Percentiles rank a stretch among this genome's conserved stretches.
Conservation (phyloP, 2,329 filamentous ascomycete genomes). For the Fusarium longipes region DNA sequence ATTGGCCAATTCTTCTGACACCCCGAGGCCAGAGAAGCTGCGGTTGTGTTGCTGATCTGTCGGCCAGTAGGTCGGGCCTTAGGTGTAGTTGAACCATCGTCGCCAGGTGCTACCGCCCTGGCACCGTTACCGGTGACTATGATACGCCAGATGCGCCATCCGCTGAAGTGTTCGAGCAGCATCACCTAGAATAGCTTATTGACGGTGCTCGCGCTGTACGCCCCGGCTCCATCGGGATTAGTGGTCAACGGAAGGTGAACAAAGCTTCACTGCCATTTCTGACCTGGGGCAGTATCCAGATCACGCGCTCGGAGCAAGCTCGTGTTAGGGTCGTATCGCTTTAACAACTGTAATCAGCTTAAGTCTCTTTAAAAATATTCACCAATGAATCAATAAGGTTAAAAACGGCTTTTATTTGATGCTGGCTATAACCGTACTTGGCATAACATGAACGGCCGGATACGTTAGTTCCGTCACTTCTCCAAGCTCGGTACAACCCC, state of each 20-base stretch:
- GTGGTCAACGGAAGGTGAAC: too few relatives aligned
- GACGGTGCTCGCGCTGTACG: background rate
- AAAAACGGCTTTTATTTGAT: slow-evolving; percentile 17
- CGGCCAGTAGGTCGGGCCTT: too few relatives aligned
- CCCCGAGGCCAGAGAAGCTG: too few relatives aligned
- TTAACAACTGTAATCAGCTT: background rate
- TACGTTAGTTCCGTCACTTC: slow-evolving; percentile 55
- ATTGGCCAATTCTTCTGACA: too few relatives aligned
- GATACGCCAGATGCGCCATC: background rate
- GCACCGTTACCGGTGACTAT: too few relatives aligned
- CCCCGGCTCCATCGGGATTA: background rate
- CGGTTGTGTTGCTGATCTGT: too few relatives aligned
- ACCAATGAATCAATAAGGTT: background rate
- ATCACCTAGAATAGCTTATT: background rate
- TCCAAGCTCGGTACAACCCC: slow-evolving; percentile 63
- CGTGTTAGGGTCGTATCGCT: too few relatives aligned
- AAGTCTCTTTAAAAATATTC: background rate
- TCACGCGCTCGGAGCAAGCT: too few relatives aligned
- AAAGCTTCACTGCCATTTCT: too few relatives aligned
- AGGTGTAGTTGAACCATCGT: too few relatives aligned
- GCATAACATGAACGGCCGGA: slow-evolving; percentile 26
- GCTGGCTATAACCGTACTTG: slow-evolving; percentile 26
- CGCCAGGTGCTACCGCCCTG: too few relatives aligned
- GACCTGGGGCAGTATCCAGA: too few relatives aligned
- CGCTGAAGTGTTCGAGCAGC: background rate